Percentiles rank a stretch among this genome's conserved stretches.
phyloP scores from a whole-genome alignment of 495 filamentous ascomycete genomes.

The Aspergillus saccharolyticus region DNA sequence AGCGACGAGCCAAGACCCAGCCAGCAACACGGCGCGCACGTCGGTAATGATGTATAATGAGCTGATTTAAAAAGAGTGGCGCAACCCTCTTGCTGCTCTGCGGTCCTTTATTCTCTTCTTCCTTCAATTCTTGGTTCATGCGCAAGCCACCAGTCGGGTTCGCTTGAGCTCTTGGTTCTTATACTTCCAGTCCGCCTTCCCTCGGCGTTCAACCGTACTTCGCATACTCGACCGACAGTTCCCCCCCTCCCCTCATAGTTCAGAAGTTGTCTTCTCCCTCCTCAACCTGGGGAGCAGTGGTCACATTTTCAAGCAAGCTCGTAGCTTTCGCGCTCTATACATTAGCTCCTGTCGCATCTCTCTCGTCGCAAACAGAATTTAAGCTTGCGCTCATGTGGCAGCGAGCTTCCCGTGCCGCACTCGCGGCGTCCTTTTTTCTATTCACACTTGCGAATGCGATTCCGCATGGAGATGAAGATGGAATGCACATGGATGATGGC shows the following conservation, averaged over 20 bases:
- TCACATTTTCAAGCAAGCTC: constrained; percentile 2
- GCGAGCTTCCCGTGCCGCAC: constrained; percentile 24
- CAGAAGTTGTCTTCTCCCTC: background rate
- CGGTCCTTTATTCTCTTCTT: constrained; percentile 10
- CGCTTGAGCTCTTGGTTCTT: constrained; percentile 8
- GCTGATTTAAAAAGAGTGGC: constrained; percentile 17
- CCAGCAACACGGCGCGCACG: constrained; percentile 8
- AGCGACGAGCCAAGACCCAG: constrained; percentile 5
- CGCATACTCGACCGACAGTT: background rate
- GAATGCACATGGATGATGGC: constrained; percentile 33
- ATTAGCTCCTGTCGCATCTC: background rate
- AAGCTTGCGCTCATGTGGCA: constrained; percentile 23
- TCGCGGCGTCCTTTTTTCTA: constrained; percentile 29
- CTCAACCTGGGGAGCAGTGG: constrained; percentile 2
- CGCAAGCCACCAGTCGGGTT: constrained; percentile 1
- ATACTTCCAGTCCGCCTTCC: constrained; percentile 3
- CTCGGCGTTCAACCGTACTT: constrained; percentile 6
- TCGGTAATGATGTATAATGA: constrained; percentile 10
- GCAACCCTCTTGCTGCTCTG: constrained; percentile 3
- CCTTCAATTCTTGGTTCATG: constrained; percentile 8
- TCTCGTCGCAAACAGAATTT: background rate
- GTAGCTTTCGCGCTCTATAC: background rate
- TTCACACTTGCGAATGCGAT: constrained; percentile 31
- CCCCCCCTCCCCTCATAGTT: background rate
- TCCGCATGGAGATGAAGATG: constrained; percentile 35